A percentile compares a stretch with the other conserved stretches of the same genome.
These are phyloP conservation scores for Lachancea fermentati DNA, from an alignment of 805 yeast genomes.

Conservation along the genomic window DNA sequence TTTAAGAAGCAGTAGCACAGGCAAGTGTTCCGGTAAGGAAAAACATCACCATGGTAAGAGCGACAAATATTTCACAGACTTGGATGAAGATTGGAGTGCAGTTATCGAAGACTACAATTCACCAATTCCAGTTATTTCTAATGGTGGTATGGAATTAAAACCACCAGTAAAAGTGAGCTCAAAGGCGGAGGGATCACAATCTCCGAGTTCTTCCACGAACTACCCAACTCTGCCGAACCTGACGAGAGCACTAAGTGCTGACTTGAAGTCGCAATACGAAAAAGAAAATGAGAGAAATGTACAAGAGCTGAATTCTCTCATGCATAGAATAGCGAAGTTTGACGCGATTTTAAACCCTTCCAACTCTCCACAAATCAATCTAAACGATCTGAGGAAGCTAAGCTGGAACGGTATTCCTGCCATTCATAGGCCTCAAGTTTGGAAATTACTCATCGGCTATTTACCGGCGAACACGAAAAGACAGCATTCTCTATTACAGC, in stretches of 20 bases:
- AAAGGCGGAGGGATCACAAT: constrained; percentile 6
- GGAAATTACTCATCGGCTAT: constrained; percentile 90
- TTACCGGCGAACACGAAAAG: constrained; percentile 80
- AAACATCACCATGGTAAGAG: constrained; percentile 17
- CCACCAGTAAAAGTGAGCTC: constrained; percentile 8
- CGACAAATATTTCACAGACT: constrained; percentile 49
- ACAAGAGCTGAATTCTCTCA: constrained; percentile 50
- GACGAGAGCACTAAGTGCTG: constrained; percentile 18
- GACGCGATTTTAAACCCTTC: constrained; percentile 50
- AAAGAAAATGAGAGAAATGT: constrained; percentile 27
- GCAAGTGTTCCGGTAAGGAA: constrained; percentile 4
- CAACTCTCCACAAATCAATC: constrained; percentile 49
- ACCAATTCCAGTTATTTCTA: constrained; percentile 30
- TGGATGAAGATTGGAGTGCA: constrained; percentile 93
- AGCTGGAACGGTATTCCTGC: constrained; percentile 95
- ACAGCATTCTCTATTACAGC: constrained; percentile 58
- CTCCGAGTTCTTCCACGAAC: constrained; percentile 6
- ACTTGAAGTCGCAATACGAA: constrained; percentile 21
- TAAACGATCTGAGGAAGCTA: constrained; percentile 64
- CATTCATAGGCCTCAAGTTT: constrained; percentile 70
- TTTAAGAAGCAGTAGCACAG: constrained; percentile 5
- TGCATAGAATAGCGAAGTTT: constrained; percentile 61
- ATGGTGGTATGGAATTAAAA: constrained; percentile 24
- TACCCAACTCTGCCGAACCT: constrained; percentile 31
- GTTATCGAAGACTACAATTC: constrained; percentile 44